Conservation (phyloP, 2,329 filamentous ascomycete species). For the Phyllosticta paracitricarpa region DNA sequence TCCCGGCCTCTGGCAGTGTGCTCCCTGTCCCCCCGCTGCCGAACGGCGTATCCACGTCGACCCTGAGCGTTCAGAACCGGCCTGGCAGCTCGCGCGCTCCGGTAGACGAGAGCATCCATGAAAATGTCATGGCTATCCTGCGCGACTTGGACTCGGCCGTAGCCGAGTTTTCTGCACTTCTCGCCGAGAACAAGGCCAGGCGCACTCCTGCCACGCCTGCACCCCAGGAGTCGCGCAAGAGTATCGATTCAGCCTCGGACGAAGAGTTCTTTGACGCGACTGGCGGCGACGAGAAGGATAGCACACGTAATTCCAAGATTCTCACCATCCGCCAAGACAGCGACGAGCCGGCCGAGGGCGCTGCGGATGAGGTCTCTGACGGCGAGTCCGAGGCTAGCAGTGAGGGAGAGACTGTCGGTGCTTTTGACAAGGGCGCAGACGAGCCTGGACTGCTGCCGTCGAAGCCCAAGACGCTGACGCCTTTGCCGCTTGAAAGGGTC, state of each 20-base stretch:
- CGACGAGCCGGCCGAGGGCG: constrained; percentile 52
- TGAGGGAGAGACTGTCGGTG: constrained; percentile 41
- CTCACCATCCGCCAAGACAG: constrained; percentile 65
- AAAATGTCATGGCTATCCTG: constrained; percentile 74
- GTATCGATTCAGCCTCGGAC: constrained; percentile 69
- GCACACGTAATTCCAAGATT: constrained; percentile 46
- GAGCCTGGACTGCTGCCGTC: constrained; percentile 55
- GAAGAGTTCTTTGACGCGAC: constrained; percentile 95
- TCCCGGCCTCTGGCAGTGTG: constrained; percentile 31
- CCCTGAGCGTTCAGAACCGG: constrained; percentile 26
- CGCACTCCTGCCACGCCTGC: constrained; percentile 46
- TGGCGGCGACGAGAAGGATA: constrained; percentile 34
- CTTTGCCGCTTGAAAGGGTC: constrained; percentile 64
- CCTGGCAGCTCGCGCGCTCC: constrained; percentile 2
- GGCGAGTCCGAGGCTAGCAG: constrained; percentile 55
- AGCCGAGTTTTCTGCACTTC: constrained; percentile 65
- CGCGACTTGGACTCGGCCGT: constrained; percentile 78
- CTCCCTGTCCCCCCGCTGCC: constrained; percentile 27
- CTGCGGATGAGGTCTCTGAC: constrained; percentile 36
- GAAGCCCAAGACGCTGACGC: constrained; percentile 64
- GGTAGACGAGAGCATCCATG: constrained; percentile 54
- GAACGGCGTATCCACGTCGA: constrained; percentile 16
- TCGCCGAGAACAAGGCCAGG: constrained; percentile 70
- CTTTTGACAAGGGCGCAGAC: constrained; percentile 26
- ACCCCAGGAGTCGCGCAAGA: constrained; percentile 43